These are phyloP conservation scores for Candida tallmaniae DNA, from an alignment of 805 yeast species.

Conservation along the genomic window DNA sequence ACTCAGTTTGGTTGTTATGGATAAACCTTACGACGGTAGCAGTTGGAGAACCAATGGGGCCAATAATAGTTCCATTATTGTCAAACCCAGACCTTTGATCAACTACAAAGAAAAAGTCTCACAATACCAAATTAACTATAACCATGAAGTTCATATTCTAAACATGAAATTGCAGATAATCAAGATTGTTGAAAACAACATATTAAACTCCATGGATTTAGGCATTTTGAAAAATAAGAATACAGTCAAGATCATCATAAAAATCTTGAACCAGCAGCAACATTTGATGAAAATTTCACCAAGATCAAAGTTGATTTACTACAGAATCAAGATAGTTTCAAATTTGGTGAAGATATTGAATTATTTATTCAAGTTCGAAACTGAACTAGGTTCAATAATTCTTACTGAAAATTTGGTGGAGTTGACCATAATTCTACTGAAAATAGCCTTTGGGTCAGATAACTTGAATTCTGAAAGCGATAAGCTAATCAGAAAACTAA, in stretches of 20 bases:
- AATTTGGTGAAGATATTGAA: constrained; percentile 35
- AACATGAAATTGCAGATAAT: constrained; percentile 43
- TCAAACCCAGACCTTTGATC: constrained; percentile 25
- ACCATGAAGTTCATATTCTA: constrained; percentile 42
- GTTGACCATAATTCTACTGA: constrained; percentile 46
- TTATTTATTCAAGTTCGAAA: constrained; percentile 32
- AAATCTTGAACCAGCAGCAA: constrained; percentile 48
- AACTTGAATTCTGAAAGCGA: constrained; percentile 31
- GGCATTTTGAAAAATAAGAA: constrained; percentile 31
- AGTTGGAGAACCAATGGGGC: too few relatives aligned
- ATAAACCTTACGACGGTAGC: too few relatives aligned
- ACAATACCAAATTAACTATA: not conserved
- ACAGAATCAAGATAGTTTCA: constrained; percentile 38
- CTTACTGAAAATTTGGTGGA: constrained; percentile 42
- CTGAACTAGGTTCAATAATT: constrained; percentile 27
- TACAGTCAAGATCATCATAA: constrained; percentile 35
- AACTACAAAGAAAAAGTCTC: constrained; percentile 2
- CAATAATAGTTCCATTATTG: constrained; percentile 19
- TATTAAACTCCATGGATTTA: constrained; percentile 23
- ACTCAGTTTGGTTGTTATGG: constrained; percentile 36
- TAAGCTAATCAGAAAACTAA: constrained; percentile 30
- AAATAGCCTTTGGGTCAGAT: constrained; percentile 48
- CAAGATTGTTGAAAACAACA: constrained; percentile 44
- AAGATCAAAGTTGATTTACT: constrained; percentile 32
- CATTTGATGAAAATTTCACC: constrained; percentile 42